Conservation (phyloP, 1,139 yeast species). For the Arxiozyma slooffiae region DNA sequence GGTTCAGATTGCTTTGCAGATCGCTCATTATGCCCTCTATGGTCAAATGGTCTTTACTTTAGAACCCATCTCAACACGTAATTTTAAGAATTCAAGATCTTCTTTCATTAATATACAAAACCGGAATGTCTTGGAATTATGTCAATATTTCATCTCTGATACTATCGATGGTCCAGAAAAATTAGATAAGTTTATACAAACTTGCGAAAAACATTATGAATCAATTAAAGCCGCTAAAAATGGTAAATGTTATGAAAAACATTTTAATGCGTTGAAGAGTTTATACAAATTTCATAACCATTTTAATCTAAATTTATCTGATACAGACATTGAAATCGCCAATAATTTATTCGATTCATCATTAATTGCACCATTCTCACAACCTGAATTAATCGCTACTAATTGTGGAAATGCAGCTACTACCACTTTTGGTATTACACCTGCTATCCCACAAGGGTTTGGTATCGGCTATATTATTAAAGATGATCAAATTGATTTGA, state of each 20-base stretch:
- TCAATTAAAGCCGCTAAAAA: constrained; percentile 44
- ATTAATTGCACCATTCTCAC: constrained; percentile 38
- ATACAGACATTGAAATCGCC: constrained; percentile 27
- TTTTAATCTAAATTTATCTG: constrained; percentile 35
- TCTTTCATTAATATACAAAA: constrained; percentile 59
- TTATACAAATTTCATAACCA: constrained; percentile 31
- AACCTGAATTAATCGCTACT: constrained; percentile 38
- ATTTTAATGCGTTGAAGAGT: constrained; percentile 53
- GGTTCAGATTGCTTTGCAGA: constrained; percentile 57
- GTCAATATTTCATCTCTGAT: constrained; percentile 52
- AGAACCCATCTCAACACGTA: constrained; percentile 67
- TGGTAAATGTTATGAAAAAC: constrained; percentile 66
- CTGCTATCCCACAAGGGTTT: constrained; percentile 65
- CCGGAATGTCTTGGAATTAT: constrained; percentile 42
- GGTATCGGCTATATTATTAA: constrained; percentile 71
- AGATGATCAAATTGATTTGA: constrained; percentile 54
- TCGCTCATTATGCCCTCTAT: constrained; percentile 62
- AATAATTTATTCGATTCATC: constrained; percentile 33
- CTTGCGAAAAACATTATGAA: constrained; percentile 44
- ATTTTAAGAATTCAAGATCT: constrained; percentile 57
- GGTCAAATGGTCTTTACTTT: constrained; percentile 58
- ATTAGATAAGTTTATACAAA: constrained; percentile 36
- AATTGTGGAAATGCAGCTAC: constrained; percentile 78
- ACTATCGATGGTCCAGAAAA: constrained; percentile 29
- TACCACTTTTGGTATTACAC: constrained; percentile 64